phyloP scores from a whole-genome alignment of 148 eudicot species.

The Dysphania ambrosioides region DNA sequence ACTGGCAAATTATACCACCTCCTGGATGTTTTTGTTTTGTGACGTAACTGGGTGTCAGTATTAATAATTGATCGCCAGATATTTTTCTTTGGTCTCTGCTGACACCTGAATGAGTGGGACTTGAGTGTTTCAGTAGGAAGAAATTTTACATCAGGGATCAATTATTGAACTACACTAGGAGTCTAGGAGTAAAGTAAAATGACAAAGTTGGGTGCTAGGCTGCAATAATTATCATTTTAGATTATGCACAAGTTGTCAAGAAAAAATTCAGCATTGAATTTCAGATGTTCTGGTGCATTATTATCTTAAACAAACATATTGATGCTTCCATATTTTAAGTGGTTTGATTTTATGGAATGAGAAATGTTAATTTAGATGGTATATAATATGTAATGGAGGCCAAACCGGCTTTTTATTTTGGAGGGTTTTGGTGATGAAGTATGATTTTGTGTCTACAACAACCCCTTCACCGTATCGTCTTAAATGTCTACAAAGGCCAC shows the following conservation, averaged over 20 bases:
- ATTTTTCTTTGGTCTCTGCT: slow-evolving; percentile 1
- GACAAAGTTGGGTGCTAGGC: background rate
- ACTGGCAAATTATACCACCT: background rate
- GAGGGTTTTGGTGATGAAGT: background rate
- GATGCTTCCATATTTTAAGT: background rate
- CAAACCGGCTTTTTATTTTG: background rate
- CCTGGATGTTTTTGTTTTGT: background rate
- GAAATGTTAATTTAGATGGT: background rate
- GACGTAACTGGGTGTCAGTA: background rate
- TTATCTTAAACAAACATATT: background rate
- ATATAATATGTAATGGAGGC: background rate
- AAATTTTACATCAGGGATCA: background rate
- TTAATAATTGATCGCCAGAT: background rate
- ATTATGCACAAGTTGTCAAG: background rate
- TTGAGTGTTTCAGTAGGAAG: background rate
- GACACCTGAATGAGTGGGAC: background rate
- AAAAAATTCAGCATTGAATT: too few species aligned
- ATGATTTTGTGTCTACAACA: background rate
- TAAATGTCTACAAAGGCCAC: background rate
- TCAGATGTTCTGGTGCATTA: background rate
- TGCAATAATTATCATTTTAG: background rate
- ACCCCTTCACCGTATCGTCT: background rate
- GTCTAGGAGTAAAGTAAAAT: background rate
- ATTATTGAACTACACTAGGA: background rate
- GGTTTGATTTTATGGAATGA: background rate